A percentile compares a stretch with the other conserved stretches of the same genome.
Evolutionary conservation across 2,329 filamentous ascomycete genomes (phyloP).

Genomic region (Sporothrix protearum): DNA sequence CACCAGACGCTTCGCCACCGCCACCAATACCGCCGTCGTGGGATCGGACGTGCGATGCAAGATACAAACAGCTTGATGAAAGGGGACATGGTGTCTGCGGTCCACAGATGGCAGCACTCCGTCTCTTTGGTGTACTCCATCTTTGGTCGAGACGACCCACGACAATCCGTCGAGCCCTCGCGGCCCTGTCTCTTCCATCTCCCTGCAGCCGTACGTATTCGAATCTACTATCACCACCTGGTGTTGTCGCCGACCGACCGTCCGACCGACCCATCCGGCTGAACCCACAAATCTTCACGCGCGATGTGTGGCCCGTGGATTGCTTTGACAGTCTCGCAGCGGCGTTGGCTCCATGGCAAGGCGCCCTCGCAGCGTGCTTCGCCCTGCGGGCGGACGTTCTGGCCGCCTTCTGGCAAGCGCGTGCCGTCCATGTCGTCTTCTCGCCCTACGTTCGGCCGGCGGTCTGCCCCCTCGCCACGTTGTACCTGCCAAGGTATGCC

Average conservation of each 20-base stretch:
- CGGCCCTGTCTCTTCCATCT: neutral
- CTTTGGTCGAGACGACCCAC: neutral
- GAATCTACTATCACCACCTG: neutral
- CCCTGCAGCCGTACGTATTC: neutral
- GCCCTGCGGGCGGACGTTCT: conserved; percentile 40
- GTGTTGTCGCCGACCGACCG: neutral
- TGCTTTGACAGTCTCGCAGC: conserved; percentile 36
- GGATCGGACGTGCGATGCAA: conserved; percentile 23
- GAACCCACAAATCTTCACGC: conserved; percentile 36
- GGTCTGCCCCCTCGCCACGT: conserved; percentile 37
- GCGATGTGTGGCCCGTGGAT: conserved; percentile 36
- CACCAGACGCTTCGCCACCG: neutral
- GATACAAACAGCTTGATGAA: neutral
- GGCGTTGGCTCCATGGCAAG: conserved; percentile 26
- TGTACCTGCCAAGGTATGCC: conserved; percentile 38
- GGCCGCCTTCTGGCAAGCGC: conserved; percentile 36
- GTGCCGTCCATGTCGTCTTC: conserved; percentile 40
- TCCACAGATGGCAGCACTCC: neutral
- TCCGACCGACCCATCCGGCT: conserved; percentile 22
- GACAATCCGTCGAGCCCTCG: neutral
- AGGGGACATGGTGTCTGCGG: neutral
- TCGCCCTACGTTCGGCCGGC: conserved; percentile 38
- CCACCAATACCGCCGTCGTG: conserved; percentile 20
- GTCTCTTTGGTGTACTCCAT: neutral
- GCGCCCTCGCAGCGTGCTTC: conserved; percentile 26